A percentile compares a stretch with the other conserved stretches of the same genome.
These are phyloP conservation scores for Globisporangium paroecandrum DNA, from an alignment of 352 stramenopile genomes.

Conservation along the genomic window DNA sequence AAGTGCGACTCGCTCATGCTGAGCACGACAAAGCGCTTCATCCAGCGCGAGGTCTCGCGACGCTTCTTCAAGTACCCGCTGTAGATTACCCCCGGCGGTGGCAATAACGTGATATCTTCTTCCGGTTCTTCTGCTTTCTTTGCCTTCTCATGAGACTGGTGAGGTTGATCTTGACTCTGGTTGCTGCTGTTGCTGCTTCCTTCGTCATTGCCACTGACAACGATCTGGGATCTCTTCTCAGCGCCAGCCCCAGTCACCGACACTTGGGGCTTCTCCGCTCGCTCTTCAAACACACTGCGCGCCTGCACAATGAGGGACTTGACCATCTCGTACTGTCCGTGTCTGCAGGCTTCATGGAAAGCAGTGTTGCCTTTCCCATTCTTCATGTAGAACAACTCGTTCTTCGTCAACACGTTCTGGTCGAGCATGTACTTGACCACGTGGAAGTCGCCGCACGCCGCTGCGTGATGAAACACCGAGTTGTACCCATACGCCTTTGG, in stretches of 20 bases:
- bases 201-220: not conserved
- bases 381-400: conserved; percentile 37
- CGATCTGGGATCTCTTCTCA: not conserved
- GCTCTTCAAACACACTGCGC: conserved; percentile 2
- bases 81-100: conserved; percentile 24
- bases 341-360: conserved; percentile 63
- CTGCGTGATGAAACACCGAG: conserved; percentile 67
- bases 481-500: conserved; percentile 57
- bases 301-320: conserved; percentile 52
- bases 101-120: conserved; percentile 6
- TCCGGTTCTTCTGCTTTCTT: conserved; percentile 18
- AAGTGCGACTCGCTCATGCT: conserved; percentile 28
- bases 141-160: not conserved
- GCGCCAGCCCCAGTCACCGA: not conserved
- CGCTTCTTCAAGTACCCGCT: conserved; percentile 69
- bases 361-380: conserved; percentile 57
- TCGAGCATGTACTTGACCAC: conserved; percentile 76
- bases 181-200: conserved; percentile 8
- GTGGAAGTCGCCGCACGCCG: conserved; percentile 65
- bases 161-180: conserved; percentile 8
- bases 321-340: conserved; percentile 69
- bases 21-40: conserved; percentile 73
- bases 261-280: conserved; percentile 2
- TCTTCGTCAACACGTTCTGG: conserved; percentile 14
- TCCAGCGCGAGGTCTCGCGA: conserved; percentile 78